These are phyloP conservation scores for Talaromyces pinophilus DNA, from an alignment of 2,329 filamentous ascomycete species.

Conservation along the genomic window DNA sequence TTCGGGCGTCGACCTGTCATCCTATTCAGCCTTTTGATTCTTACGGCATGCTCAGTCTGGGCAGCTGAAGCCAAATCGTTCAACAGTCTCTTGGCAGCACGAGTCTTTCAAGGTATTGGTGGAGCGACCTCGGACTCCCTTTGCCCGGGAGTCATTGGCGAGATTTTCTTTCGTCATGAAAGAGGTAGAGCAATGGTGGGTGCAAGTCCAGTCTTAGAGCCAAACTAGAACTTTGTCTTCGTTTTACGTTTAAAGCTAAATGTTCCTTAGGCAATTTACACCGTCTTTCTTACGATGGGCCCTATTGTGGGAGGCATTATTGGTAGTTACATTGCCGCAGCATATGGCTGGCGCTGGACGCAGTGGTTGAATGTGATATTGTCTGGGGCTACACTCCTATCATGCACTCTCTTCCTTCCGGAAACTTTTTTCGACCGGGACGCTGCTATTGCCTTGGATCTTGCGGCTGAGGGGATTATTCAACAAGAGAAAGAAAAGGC, in stretches of 20 bases:
- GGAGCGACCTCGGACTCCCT: not conserved
- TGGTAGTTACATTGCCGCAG: not conserved
- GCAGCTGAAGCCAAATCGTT: not conserved
- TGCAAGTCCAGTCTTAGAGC: not conserved
- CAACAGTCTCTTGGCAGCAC: not conserved
- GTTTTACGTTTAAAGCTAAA: not conserved
- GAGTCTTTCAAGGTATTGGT: not conserved
- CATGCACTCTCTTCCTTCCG: not conserved
- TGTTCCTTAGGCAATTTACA: not conserved
- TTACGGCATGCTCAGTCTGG: not conserved
- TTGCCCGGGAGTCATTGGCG: not conserved
- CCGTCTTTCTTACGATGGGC: not conserved
- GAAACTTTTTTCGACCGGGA: not conserved
- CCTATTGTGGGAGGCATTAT: not conserved
- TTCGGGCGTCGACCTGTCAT: not conserved
- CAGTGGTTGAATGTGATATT: constrained; percentile 7
- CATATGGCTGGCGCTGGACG: constrained; percentile 6
- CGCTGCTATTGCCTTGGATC: not conserved
- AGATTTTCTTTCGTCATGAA: not conserved
- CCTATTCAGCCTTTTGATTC: not conserved
- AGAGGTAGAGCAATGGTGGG: not conserved
- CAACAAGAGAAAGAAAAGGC: not conserved
- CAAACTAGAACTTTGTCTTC: not conserved
- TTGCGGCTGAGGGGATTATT: not conserved
- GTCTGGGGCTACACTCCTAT: not conserved